Evolutionary conservation across 768 basidiomycete species (phyloP), one percentile per base, ranked within the genome.

Genomic region (Leccinum boreale): DNA sequence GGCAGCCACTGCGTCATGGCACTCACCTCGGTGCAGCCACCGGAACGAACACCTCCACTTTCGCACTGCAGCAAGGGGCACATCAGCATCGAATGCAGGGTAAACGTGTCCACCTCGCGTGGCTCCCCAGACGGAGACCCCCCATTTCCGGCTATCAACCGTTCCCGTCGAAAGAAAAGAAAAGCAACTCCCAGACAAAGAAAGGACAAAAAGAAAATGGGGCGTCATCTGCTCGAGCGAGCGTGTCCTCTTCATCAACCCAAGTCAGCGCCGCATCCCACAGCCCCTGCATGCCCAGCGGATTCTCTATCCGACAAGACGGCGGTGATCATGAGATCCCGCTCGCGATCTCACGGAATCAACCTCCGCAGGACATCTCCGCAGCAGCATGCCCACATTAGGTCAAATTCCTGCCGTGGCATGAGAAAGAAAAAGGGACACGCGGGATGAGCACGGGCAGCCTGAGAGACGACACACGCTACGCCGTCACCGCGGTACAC

Each of bases 11-110:
- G 67, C 69, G 69, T 71, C 66, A 69, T 67, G 29, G 6, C 52
- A 69, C 83, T 65, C 63, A 90, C 90, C 90, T 92, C 21, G 94
- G 93, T n/a, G 90, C 89, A 35, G 87, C 81, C 58, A 92, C 76
- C 50, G 94, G 92, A 59, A 85, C 78, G 73, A 95, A 96, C 24
- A 97, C 94, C 71, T 96, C 93, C 17, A 92, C 92, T 15, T 80
- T 75, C 1, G 81, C 77, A 71, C 89, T 91, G 76, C 55, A 60
- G 33, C 35, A 31, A 55, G 48, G 50, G 33, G 53, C 44, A 52
- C 31, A 33, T 70, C 44, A 70, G 63, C 58, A 14, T 62, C 57
- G 44, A 60, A 54, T 44, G 49, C 44, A 51, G 23, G 14, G 29
- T 2, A 36, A 59, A 50, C 65, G 59, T 62, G 64, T 57, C 42